phyloP scores from a whole-genome alignment of 495 filamentous ascomycete genomes.

The Cairneyella variabilis region DNA sequence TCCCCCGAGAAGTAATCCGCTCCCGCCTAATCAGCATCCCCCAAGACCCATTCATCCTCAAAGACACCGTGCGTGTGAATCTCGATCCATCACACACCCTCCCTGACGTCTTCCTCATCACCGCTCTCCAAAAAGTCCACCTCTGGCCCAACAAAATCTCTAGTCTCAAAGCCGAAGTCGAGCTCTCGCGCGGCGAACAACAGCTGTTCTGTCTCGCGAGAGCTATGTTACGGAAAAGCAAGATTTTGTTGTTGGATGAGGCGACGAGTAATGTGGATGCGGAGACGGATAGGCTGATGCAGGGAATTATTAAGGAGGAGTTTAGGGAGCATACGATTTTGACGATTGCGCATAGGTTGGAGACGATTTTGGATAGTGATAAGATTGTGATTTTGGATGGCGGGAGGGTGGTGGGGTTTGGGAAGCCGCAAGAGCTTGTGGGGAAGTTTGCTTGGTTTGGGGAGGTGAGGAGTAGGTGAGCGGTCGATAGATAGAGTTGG shows the following conservation, averaged over 20 bases:
- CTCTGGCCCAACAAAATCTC: background rate
- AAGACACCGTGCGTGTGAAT: slow-evolving; percentile 43
- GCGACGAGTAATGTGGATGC: slow-evolving; percentile 42
- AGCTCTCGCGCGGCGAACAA: slow-evolving; percentile 55
- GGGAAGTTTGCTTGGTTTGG: background rate
- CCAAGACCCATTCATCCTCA: slow-evolving; percentile 39
- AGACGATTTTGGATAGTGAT: slow-evolving; percentile 40
- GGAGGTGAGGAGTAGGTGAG: no score
- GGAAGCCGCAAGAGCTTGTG: slow-evolving; percentile 33
- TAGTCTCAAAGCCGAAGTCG: background rate
- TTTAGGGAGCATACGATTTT: slow-evolving; percentile 53
- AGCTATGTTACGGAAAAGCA: slow-evolving; percentile 43
- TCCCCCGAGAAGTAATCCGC: slow-evolving; percentile 28
- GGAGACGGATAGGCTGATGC: slow-evolving; percentile 54
- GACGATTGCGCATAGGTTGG: slow-evolving; percentile 49
- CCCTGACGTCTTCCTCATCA: background rate
- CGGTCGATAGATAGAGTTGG: no score
- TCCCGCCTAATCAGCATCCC: slow-evolving; percentile 35
- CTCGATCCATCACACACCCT: background rate
- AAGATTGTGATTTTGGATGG: slow-evolving; percentile 38
- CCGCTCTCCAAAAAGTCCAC: background rate
- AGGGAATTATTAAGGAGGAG: slow-evolving; percentile 50
- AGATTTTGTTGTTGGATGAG: slow-evolving; percentile 31
- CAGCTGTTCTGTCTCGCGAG: slow-evolving; percentile 62
- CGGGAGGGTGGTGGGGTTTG: slow-evolving; percentile 32